Conservation (phyloP, 805 yeast genomes). For the Yarrowia deformans region DNA sequence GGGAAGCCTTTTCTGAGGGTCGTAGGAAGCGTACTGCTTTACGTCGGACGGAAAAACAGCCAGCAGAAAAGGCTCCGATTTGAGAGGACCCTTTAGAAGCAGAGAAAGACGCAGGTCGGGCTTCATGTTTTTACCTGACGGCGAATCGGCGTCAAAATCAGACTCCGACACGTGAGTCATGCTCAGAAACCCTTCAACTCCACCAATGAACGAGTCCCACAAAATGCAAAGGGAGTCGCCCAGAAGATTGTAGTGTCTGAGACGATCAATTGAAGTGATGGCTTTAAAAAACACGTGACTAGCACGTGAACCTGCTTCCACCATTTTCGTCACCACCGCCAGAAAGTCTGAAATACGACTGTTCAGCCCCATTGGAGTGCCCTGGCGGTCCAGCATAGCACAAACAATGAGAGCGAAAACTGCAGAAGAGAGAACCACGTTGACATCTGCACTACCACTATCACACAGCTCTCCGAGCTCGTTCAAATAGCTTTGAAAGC, state of each 20-base stretch:
- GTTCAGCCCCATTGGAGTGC: constrained; percentile 6
- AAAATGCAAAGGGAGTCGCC: constrained; percentile 22
- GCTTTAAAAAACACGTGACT: constrained; percentile 1
- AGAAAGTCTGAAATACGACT: constrained; percentile 15
- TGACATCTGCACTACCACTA: neutral
- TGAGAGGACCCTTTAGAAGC: neutral
- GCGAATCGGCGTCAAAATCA: constrained; percentile 4
- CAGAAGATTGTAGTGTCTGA: neutral
- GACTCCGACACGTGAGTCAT: neutral
- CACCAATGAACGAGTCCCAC: constrained; percentile 9
- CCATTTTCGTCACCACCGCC: neutral
- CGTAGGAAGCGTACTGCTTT: neutral
- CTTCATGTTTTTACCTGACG: neutral
- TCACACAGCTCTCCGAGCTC: neutral
- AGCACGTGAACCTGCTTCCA: constrained; percentile 1
- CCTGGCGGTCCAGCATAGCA: constrained; percentile 10
- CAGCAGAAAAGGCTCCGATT: neutral
- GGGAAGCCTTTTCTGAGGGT: neutral
- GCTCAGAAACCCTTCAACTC: neutral
- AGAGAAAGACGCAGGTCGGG: constrained; percentile 13
- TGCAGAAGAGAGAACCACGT: neutral
- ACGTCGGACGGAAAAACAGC: neutral
- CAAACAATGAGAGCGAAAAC: neutral
- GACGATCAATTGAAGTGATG: neutral
- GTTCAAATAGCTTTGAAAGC: neutral